phyloP scores from a whole-genome alignment of 208 protist species.

The Novymonas esmeraldas region DNA sequence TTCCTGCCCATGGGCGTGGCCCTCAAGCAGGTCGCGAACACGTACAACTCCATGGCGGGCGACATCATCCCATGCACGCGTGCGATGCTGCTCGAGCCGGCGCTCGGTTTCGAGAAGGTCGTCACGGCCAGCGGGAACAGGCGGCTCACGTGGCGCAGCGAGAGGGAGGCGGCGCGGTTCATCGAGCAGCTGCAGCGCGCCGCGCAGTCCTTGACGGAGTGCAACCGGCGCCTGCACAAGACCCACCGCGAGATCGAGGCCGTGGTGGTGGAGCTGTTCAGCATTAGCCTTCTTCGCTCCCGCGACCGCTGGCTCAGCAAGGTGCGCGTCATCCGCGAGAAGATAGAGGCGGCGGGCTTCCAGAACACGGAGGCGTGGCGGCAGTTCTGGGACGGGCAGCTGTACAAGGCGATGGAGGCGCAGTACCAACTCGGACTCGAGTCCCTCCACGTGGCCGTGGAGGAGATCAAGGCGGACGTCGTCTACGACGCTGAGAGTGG shows the following conservation, averaged over 20 bases:
- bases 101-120: conserved; percentile 89
- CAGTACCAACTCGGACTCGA: conserved; percentile 95
- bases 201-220: conserved; percentile 83
- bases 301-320: conserved; percentile 93
- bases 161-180: conserved; percentile 81
- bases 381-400: conserved; percentile 97
- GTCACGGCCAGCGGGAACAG: conserved; percentile 84
- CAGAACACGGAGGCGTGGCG: conserved; percentile 94
- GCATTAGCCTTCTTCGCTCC: conserved; percentile 92
- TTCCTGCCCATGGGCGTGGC: conserved; percentile 88
- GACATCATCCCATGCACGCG: conserved; percentile 92
- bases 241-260: conserved; percentile 86
- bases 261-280: conserved; percentile 89
- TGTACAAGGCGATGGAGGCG: conserved; percentile 97
- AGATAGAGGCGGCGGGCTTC: conserved; percentile 88
- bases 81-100: conserved; percentile 91
- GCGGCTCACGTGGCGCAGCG: conserved; percentile 87
- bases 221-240: conserved; percentile 94
- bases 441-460: conserved; percentile 91
- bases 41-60: conserved; percentile 92
- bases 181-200: conserved; percentile 84
- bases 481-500: conserved; percentile 89
- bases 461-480: conserved; percentile 93
- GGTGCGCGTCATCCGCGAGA: conserved; percentile 85
- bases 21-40: conserved; percentile 93